Evolutionary conservation across 169 alveolate species (phyloP), one percentile per base, ranked within the genome.

Genomic region (Cryptosporidium meleagridis): DNA sequence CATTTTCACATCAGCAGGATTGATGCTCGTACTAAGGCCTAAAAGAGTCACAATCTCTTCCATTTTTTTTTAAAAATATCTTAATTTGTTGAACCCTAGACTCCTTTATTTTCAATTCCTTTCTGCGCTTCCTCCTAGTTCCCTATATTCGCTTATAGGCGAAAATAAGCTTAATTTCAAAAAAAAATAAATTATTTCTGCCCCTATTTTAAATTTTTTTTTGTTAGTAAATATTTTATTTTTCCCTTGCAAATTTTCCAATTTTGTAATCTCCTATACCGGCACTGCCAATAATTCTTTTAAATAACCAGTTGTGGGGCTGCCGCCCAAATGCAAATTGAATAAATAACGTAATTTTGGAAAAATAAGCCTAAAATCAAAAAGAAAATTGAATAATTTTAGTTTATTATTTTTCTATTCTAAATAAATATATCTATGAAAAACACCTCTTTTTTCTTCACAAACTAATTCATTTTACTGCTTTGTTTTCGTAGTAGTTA

Each of bases 1-100:
- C 62, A 41, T 48, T 48, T 65, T 80, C n/a, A 80, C 89, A 33
- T 80, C 89, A 62, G 10, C 70, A n/a, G 89, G 89, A 39, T 80
- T 80, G 39, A 67, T 65, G 59, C 89, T 80, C 2, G 75, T 51
- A 53, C 89, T 80, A 16, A 65, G 48, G 21, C 75, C 45, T 31
- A 80, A 48, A 8, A 80, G 89, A 41, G 7, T 62, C 16, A 62
- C 89, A 26, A 80, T 31, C 48, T 80, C 89, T 67, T 59, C 80
- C 75, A 80, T 73, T 37, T 59, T 73, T 55, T 18, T n/a, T 55
- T 2, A 23, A 55, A 23, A 8, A 37, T 16, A 55, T 55, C 67
- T 55, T 55, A 55, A 55, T 55, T 3, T 26, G 3, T 21, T 55
- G 67, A 55, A 26, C 35, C 8, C 55, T 48, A 14, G 39, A 23